Percentiles rank a stretch among this genome's conserved stretches.
These are phyloP conservation scores for Ceriops decandra DNA, from an alignment of 345 rosid genomes.

Conservation along the genomic window DNA sequence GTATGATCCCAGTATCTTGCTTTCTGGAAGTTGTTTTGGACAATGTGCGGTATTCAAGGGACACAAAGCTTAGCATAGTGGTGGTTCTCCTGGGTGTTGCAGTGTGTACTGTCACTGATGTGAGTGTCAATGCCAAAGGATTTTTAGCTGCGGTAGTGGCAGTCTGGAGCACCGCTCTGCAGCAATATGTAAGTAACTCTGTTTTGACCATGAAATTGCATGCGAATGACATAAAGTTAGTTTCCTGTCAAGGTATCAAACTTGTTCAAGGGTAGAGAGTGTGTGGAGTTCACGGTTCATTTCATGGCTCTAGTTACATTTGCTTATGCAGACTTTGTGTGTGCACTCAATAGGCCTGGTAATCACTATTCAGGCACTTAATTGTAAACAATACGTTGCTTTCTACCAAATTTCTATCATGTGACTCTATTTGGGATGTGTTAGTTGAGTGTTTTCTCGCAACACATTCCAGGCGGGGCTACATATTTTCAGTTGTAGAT, in stretches of 20 bases:
- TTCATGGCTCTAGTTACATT: too few relatives aligned
- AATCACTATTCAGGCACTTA: too few relatives aligned
- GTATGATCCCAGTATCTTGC: conserved; percentile 98
- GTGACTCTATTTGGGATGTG: too few relatives aligned
- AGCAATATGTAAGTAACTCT: conserved; percentile 79
- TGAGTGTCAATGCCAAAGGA: conserved; percentile 90
- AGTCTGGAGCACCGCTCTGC: conserved; percentile 97
- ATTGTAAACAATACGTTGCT: too few relatives aligned
- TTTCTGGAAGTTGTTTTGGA: conserved; percentile 90
- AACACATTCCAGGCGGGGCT: too few relatives aligned
- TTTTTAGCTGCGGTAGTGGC: conserved; percentile 87
- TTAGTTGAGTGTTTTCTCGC: too few relatives aligned
- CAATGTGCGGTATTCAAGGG: conserved; percentile 87
- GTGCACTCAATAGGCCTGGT: too few relatives aligned
- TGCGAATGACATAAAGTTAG: background rate
- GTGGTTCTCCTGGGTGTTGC: conserved; percentile 95
- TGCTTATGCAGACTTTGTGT: too few relatives aligned
- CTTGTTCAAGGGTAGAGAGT: too few relatives aligned
- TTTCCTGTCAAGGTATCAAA: background rate
- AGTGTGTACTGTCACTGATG: conserved; percentile 97
- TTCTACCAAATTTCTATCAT: too few relatives aligned
- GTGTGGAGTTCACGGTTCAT: too few relatives aligned
- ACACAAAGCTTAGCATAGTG: conserved; percentile 91
- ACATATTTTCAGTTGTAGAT: too few relatives aligned
- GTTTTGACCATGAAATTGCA: conserved; percentile 3